These are phyloP conservation scores for Cadophora sp. DNA, from an alignment of 2,329 filamentous ascomycete genomes.

Conservation along the genomic window DNA sequence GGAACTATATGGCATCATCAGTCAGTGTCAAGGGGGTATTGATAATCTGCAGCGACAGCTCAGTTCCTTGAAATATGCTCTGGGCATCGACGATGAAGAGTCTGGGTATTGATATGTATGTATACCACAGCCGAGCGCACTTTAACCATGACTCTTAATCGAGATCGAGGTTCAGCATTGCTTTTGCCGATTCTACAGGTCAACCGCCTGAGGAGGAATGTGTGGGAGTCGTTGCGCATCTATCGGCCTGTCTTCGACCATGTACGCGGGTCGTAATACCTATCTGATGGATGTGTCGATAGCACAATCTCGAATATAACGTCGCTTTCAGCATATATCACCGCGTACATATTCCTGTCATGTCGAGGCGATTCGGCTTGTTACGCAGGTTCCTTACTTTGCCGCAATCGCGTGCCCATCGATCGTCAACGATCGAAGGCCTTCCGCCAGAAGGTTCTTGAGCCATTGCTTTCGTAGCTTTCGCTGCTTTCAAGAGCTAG, in stretches of 20 bases:
- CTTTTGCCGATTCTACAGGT: not conserved
- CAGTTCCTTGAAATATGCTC: slow-evolving; percentile 33
- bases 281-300: not conserved
- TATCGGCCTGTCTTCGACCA: not conserved
- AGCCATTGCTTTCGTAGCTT: not conserved
- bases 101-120: not conserved
- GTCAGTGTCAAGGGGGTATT: slow-evolving; percentile 35
- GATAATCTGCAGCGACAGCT: slow-evolving; percentile 38
- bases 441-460: not conserved
- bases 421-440: not conserved
- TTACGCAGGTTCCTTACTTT: not conserved
- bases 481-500: not conserved
- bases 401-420: not conserved
- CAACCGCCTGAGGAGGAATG: not conserved
- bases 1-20: slow-evolving; percentile 36
- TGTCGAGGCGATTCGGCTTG: not conserved
- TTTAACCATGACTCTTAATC: not conserved
- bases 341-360: not conserved
- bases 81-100: slow-evolving; percentile 37
- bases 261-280: not conserved
- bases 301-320: not conserved
- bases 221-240: not conserved
- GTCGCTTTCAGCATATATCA: not conserved
- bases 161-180: not conserved
- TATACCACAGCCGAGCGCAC: not conserved